Evolutionary conservation across 768 basidiomycete species (phyloP).

Genomic region (Mrakia frigida): DNA sequence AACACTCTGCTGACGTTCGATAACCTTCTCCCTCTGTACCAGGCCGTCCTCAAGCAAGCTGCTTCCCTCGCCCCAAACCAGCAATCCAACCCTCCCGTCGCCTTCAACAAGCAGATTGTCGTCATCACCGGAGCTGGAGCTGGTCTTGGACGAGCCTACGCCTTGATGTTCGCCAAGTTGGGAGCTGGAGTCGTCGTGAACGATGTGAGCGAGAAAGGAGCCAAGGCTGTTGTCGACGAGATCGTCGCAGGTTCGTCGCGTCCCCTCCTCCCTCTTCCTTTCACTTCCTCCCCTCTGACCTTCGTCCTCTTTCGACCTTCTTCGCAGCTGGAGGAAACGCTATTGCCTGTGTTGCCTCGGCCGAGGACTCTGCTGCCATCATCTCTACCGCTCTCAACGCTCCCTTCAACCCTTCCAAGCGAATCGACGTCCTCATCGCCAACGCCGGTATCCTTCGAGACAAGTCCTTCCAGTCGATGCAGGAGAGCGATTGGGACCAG

Average conservation of each 20-base stretch:
- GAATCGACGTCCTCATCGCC: constrained; percentile 76
- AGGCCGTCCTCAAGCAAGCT: constrained; percentile 60
- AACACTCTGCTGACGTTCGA: too few species aligned
- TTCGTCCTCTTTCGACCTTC: constrained; percentile 4
- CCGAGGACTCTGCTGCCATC: constrained; percentile 84
- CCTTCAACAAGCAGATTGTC: constrained; percentile 83
- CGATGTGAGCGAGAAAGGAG: constrained; percentile 82
- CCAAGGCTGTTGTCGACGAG: constrained; percentile 78
- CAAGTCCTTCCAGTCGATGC: constrained; percentile 84
- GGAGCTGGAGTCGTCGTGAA: constrained; percentile 98
- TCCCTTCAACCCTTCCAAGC: constrained; percentile 56
- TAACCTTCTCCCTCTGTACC: background rate
- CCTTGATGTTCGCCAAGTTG: constrained; percentile 80
- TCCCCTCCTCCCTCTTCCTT: background rate
- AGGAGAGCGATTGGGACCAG: constrained; percentile 87
- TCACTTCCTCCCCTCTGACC: background rate
- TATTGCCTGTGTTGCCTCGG: constrained; percentile 71
- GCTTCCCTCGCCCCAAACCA: constrained; percentile 59
- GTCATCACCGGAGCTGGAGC: constrained; percentile 93
- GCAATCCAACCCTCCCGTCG: constrained; percentile 64
- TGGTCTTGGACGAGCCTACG: constrained; percentile 86
- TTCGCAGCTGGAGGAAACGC: constrained; percentile 80
- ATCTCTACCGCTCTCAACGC: constrained; percentile 79
- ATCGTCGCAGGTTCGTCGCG: constrained; percentile 61
- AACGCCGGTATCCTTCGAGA: constrained; percentile 94